These are phyloP conservation scores for Benincasa hispida DNA, from an alignment of 306 rosid species.

Conservation along the genomic window DNA sequence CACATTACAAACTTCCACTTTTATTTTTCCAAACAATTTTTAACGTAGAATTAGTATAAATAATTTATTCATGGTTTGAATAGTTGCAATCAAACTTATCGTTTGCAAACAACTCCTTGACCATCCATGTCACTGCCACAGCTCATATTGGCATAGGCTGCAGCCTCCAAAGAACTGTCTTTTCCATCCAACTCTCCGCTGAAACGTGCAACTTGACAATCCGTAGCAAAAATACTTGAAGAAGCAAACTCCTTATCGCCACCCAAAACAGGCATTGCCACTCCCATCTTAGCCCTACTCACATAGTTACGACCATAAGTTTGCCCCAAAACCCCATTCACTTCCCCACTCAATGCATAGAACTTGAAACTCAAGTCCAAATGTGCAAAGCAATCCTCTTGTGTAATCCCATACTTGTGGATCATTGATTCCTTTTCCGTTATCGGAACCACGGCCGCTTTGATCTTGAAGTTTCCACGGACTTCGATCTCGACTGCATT, in stretches of 20 bases:
- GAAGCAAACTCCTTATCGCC: conserved; percentile 23
- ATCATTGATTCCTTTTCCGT: conserved; percentile 41
- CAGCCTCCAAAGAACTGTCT: not conserved
- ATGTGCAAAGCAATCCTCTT: conserved; percentile 52
- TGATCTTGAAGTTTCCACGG: conserved; percentile 29
- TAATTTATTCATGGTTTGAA: too few relatives aligned
- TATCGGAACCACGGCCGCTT: conserved; percentile 47
- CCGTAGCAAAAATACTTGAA: conserved; percentile 19
- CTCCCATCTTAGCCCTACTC: conserved; percentile 31
- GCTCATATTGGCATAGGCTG: conserved; percentile 9
- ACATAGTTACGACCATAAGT: conserved; percentile 28
- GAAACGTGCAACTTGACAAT: conserved; percentile 19
- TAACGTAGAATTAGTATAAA: not conserved
- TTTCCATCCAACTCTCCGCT: not conserved
- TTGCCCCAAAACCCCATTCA: conserved; percentile 56
- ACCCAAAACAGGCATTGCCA: conserved; percentile 27
- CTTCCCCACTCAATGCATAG: conserved; percentile 29
- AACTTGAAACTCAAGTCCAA: conserved; percentile 58
- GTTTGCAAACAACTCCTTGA: conserved; percentile 31
- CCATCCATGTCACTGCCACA: conserved; percentile 23
- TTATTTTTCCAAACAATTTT: not conserved
- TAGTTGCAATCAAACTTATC: conserved; percentile 1
- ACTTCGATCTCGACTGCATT: conserved; percentile 13
- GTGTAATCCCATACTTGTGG: conserved; percentile 48
- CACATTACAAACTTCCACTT: not conserved